A percentile compares a stretch with the other conserved stretches of the same genome.
phyloP scores from a whole-genome alignment of 352 stramenopile genomes.

The Phytophthora melonis region DNA sequence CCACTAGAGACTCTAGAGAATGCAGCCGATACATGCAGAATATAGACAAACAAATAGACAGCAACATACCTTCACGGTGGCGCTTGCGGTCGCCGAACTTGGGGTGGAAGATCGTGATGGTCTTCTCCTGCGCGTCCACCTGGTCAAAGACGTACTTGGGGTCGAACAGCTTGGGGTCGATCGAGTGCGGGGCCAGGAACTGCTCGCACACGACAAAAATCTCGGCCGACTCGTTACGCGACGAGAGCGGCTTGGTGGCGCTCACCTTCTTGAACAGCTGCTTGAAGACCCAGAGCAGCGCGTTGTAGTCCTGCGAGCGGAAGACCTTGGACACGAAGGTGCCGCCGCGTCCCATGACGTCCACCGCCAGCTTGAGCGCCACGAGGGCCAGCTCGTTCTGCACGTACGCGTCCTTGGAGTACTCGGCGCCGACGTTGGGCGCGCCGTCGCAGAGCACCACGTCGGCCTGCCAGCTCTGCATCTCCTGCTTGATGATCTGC shows the following conservation, averaged over 20 bases:
- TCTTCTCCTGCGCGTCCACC: slow-evolving; percentile 88
- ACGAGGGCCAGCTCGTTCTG: slow-evolving; percentile 98
- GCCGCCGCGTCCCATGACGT: slow-evolving; percentile 95
- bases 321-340: slow-evolving; percentile 98
- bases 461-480: slow-evolving; percentile 94
- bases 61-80: slow-evolving; percentile 89
- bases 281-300: slow-evolving; percentile 98
- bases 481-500: slow-evolving; percentile 94
- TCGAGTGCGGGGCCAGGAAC: slow-evolving; percentile 96
- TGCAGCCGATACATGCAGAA: slow-evolving; percentile 67
- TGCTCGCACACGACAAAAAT: slow-evolving; percentile 99
- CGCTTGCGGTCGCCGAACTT: slow-evolving; percentile 96
- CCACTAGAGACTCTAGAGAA: slow-evolving; percentile 92
- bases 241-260: slow-evolving; percentile 98
- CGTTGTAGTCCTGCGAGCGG: slow-evolving; percentile 98
- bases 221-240: slow-evolving; percentile 98
- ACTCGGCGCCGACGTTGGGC: slow-evolving; percentile 98
- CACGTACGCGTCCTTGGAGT: slow-evolving; percentile 99
- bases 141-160: slow-evolving; percentile 98
- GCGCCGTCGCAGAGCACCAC: slow-evolving; percentile 99
- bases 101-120: slow-evolving; percentile 98
- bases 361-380: slow-evolving; percentile 96
- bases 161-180: slow-evolving; percentile 98
- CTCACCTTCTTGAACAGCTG: slow-evolving; percentile 99
- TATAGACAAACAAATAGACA: slow-evolving; percentile 33